Base-by-base conservation (phyloP, 1,284 basidiomycete species). In the Pseudozyma hubeiensis region DNA sequence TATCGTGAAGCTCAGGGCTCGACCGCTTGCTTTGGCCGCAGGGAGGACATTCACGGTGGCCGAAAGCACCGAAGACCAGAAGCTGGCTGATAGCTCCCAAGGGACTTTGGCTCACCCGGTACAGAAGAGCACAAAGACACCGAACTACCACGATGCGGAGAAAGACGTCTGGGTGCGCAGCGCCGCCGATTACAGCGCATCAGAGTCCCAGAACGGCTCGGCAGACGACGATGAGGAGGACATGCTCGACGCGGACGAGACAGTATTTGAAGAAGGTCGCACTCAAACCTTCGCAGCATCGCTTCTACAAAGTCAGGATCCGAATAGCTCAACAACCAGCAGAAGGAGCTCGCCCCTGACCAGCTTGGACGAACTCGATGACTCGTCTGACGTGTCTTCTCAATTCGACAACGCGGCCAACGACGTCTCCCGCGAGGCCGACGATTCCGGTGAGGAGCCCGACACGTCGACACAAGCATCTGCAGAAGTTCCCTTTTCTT, bases 151-250 rank as follows among this genome's bases (percentile, higher is more conserved):
- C 35, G 57, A 70, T 37, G 29, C 30, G 50, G 67, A 64, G 16
- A 64, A 64, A 46, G 50, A 70, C 46, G 67, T 70, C 0, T 71
- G 68, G 68, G 63, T 72, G 8, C 63, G 69, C 49, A 59, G 70
- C 33, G 69, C 57, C 33, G 73, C 65, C 16, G 62, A 70, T 43
- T 43, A 35, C 14, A 64, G 62, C 53, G 31, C 56, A 14, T 53
- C 58, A 5, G 57, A 57, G 9, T 70, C 67, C 37, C 62, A 70
- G 16, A 17, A 43, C 7, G 66, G 54, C 16, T 55, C 55, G 29
- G 33, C 19, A 9, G 50, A 53, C 1, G 39, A 19, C 6, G 54
- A 35, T 19, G 30, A 44, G 10, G 48, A 56, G 11, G 51, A 50
- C 17, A 46, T n/a, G 1, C 45, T 53, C 30, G 53, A 41, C 11